These are phyloP conservation scores for Candida albicans DNA, from an alignment of 1,139 yeast species.

Conservation along the genomic window DNA sequence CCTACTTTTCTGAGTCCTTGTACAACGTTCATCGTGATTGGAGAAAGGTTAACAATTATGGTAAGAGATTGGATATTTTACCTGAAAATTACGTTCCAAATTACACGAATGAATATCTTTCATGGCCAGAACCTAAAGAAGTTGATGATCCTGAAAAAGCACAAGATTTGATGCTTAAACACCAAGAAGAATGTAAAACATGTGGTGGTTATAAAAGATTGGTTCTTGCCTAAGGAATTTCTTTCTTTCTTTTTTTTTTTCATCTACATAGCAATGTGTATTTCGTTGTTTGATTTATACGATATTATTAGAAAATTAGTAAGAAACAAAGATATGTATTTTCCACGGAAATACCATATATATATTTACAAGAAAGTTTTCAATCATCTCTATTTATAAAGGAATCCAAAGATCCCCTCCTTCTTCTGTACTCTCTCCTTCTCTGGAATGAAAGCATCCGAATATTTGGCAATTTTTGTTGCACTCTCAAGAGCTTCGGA, in stretches of 20 bases:
- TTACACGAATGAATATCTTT: conserved; percentile 51
- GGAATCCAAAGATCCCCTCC: conserved; percentile 55
- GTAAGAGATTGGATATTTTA: conserved; percentile 53
- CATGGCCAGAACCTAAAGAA: conserved; percentile 52
- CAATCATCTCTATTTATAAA: conserved; percentile 36
- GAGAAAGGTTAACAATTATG: conserved; percentile 55
- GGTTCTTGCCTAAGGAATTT: conserved; percentile 17
- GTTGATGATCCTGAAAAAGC: conserved; percentile 46
- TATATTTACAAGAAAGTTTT: conserved; percentile 3
- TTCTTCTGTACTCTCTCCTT: conserved; percentile 63
- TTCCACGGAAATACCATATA: background rate
- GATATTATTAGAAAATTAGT: too few species aligned
- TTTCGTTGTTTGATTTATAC: too few species aligned
- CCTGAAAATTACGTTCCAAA: conserved; percentile 51
- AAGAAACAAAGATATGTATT: background rate
- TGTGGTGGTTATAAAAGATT: conserved; percentile 54
- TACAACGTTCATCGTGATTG: conserved; percentile 59
- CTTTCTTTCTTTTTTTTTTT: background rate
- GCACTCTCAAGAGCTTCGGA: conserved; percentile 78
- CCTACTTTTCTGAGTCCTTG: conserved; percentile 53
- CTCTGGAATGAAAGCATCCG: conserved; percentile 76
- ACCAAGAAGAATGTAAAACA: conserved; percentile 47
- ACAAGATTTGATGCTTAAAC: conserved; percentile 46
- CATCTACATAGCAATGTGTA: background rate
- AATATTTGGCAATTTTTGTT: conserved; percentile 73